Evolutionary conservation across 2,329 filamentous ascomycete species (phyloP).

Genomic region (Berkeleyomyces rouxiae): DNA sequence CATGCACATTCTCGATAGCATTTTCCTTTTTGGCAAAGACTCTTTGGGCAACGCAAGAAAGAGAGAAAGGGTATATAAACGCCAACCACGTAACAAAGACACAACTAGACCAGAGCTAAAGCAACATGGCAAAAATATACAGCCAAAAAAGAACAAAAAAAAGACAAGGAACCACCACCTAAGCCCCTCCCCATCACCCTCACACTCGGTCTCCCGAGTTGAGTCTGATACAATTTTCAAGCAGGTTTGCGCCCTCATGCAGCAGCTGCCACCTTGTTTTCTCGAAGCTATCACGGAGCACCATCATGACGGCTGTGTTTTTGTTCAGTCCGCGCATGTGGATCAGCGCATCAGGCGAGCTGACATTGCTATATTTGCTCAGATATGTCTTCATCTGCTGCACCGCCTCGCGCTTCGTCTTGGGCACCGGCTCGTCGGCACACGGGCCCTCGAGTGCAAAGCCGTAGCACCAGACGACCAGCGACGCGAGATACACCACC

Average conservation of each 20-base stretch:
- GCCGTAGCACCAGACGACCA: conserved; percentile 92
- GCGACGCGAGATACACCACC: conserved; percentile 82
- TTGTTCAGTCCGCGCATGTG: conserved; percentile 60
- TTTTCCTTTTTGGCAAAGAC: not conserved
- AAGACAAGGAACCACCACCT: not conserved
- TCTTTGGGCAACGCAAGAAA: not conserved
- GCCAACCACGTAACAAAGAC: not conserved
- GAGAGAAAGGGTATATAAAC: not conserved
- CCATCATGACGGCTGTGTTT: conserved; percentile 64
- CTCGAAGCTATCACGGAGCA: conserved; percentile 66
- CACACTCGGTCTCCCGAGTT: conserved; percentile 21
- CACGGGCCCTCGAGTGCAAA: conserved; percentile 76
- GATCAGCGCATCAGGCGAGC: conserved; percentile 62
- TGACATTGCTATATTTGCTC: conserved; percentile 50
- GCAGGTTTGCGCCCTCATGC: conserved; percentile 65
- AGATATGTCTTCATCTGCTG: conserved; percentile 70
- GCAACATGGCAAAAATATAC: not conserved
- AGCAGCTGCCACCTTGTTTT: conserved; percentile 82
- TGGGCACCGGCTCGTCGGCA: conserved; percentile 32
- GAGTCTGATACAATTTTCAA: conserved; percentile 62
- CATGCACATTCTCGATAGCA: too few species aligned
- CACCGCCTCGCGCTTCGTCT: conserved; percentile 47
- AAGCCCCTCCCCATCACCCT: not conserved
- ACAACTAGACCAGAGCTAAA: not conserved
- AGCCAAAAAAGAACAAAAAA: not conserved